These are phyloP conservation scores for Centella asiatica DNA, from an alignment of 129 eudicot species.

Conservation along the genomic window DNA sequence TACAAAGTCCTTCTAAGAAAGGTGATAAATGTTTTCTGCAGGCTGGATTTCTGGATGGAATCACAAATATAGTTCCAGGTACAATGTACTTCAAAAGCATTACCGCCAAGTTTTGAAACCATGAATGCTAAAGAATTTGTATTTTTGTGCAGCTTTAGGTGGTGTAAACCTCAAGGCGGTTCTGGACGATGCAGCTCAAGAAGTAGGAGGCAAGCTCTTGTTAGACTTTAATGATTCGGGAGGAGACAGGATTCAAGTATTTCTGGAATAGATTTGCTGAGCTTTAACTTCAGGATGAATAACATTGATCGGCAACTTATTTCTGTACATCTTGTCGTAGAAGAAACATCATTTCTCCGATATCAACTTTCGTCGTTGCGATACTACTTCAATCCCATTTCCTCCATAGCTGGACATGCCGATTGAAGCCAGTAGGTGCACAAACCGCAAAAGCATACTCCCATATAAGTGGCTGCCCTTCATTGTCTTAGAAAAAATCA, in stretches of 20 bases:
- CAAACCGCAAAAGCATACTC: too few species aligned
- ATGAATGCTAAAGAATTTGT: background rate
- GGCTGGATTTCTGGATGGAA: conserved; percentile 98
- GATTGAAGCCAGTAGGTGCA: too few species aligned
- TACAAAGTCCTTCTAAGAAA: background rate
- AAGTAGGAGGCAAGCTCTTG: conserved; percentile 69
- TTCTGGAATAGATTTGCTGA: conserved; percentile 50
- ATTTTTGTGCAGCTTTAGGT: conserved; percentile 50
- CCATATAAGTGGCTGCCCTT: too few species aligned
- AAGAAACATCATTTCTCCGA: too few species aligned
- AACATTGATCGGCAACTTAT: too few species aligned
- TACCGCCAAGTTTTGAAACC: background rate
- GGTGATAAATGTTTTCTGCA: conserved; percentile 21
- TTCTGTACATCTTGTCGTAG: too few species aligned
- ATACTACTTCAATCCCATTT: too few species aligned
- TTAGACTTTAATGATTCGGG: conserved; percentile 64
- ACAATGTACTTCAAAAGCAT: background rate
- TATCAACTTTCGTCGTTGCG: too few species aligned
- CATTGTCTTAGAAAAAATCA: too few species aligned
- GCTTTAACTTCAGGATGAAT: background rate
- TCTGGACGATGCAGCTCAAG: conserved; percentile 57
- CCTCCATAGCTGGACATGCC: too few species aligned
- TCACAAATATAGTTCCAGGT: conserved; percentile 95
- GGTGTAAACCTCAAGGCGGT: conserved; percentile 78
- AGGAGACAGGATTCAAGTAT: conserved; percentile 85